Evolutionary conservation across 768 basidiomycete genomes (phyloP).

Genomic region (Kwoniella newhampshirensis): DNA sequence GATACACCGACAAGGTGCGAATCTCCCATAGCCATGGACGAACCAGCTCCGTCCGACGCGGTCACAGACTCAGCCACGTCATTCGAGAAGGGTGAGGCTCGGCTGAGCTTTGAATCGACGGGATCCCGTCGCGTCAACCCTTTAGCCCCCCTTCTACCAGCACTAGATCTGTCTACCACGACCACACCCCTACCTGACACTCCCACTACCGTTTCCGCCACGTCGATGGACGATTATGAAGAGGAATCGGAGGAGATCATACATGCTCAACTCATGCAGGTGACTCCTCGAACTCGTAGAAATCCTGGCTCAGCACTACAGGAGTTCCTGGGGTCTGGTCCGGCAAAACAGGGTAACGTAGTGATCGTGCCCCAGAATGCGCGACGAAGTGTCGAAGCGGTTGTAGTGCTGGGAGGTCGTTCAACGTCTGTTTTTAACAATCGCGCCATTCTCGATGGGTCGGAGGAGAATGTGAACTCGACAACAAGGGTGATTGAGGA

Average conservation of each 20-base stretch:
- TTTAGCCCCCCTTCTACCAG: background rate
- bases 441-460: background rate
- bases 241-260: conserved; percentile 23
- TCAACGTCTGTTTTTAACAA: background rate
- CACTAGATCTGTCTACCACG: background rate
- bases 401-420: conserved; percentile 13
- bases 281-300: conserved; percentile 30
- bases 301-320: conserved; percentile 25
- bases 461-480: background rate
- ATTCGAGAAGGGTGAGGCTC: too few relatives aligned
- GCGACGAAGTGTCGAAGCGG: conserved; percentile 15
- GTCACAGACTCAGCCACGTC: background rate
- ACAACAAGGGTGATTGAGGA: conserved; percentile 11
- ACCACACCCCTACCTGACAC: background rate
- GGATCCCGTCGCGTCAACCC: background rate
- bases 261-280: conserved; percentile 34
- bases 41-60: background rate
- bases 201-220: background rate
- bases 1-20: conserved; percentile 17
- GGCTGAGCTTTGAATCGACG: conserved; percentile 1
- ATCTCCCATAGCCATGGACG: conserved; percentile 9
- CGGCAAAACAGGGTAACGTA: conserved; percentile 6
- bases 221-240: conserved; percentile 9
- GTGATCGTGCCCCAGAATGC: conserved; percentile 15
- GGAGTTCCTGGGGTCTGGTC: conserved; percentile 27